Conservation (phyloP, 192 early-diverging fungal species). For the Spizellomyces sp. region DNA sequence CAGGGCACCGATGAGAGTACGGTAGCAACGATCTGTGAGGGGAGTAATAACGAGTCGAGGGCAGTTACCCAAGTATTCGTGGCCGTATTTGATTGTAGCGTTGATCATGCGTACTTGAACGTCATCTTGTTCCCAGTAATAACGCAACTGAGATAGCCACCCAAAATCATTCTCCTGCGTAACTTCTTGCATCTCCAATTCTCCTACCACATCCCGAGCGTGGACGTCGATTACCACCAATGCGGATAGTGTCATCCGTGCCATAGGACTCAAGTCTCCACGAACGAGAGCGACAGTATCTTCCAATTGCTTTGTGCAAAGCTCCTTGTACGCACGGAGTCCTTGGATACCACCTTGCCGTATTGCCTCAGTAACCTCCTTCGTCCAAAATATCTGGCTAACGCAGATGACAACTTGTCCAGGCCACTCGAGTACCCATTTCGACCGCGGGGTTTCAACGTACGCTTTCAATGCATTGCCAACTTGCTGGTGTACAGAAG, state of each 20-base stretch:
- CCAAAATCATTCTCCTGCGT: slow-evolving; percentile 56
- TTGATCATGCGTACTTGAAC: slow-evolving; percentile 65
- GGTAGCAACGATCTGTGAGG: slow-evolving; percentile 63
- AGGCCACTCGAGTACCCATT: slow-evolving; percentile 62
- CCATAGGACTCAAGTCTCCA: slow-evolving; percentile 59
- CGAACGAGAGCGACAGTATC: slow-evolving; percentile 58
- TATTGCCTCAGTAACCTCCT: slow-evolving; percentile 58
- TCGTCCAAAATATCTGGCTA: slow-evolving; percentile 65
- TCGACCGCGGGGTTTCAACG: slow-evolving; percentile 48
- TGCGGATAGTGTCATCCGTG: slow-evolving; percentile 59
- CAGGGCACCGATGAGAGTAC: slow-evolving; percentile 65
- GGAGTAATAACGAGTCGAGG: slow-evolving; percentile 61
- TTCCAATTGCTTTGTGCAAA: slow-evolving; percentile 56
- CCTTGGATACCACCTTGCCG: slow-evolving; percentile 45
- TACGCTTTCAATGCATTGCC: slow-evolving; percentile 56
- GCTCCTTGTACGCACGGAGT: slow-evolving; percentile 45
- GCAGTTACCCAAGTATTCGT: slow-evolving; percentile 63
- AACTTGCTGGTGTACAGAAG: slow-evolving; percentile 59
- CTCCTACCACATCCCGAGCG: slow-evolving; percentile 58
- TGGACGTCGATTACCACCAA: slow-evolving; percentile 65
- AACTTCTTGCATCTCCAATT: slow-evolving; percentile 50
- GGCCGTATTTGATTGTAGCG: slow-evolving; percentile 61
- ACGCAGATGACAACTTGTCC: slow-evolving; percentile 65
- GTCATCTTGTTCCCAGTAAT: slow-evolving; percentile 64
- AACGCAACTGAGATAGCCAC: slow-evolving; percentile 64